Evolutionary conservation across 2,329 filamentous ascomycete species (phyloP), one percentile per base, ranked within the genome.

Genomic region (Talaromyces sp.): DNA sequence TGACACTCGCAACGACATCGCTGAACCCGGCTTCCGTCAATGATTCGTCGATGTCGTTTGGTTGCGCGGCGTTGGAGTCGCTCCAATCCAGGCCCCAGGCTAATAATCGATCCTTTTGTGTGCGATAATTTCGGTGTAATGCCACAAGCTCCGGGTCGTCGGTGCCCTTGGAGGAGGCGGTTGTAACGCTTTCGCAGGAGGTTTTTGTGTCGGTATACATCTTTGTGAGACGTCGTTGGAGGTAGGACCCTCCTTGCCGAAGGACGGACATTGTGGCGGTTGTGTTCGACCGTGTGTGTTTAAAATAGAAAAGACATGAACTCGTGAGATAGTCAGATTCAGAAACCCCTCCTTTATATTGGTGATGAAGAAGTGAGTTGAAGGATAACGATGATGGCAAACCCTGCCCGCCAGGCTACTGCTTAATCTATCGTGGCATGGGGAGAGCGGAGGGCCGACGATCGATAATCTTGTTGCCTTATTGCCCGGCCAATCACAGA

Each of bases 61-160:
- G 82, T 61, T 82, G 78, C 17, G 80, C 81, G 67, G 83, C 84
- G 69, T 82, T 84, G 66, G 84, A 86, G 72, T 89, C 87, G 74
- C 83, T 87, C 87, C 87, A 89, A 73, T 88, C 85, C 65, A 89
- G 77, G 56, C 87, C 87, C 87, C 87, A 89, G 36, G 86, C 84
- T 47, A 88, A 81, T 58, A 89, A 78, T 22, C 87, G 79, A 73
- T 89, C 86, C 72, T 87, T 86, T 72, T 89, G 87, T 63, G 86
- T 87, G 66, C 85, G 81, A 71, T 87, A 87, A 70, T 85, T 86
- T 65, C 83, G 82, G 69, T 88, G 84, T 43, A 89, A 77, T 31
- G 82, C 81, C 27, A 83, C 80, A 13, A 86, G 80, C 65, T 88
- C 85, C 38, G 83, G 85, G 61, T 80, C 78, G 62, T 81, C 79